Evolutionary conservation across 2,329 filamentous ascomycete genomes (phyloP).

Genomic region (Calonectria leucothoes): DNA sequence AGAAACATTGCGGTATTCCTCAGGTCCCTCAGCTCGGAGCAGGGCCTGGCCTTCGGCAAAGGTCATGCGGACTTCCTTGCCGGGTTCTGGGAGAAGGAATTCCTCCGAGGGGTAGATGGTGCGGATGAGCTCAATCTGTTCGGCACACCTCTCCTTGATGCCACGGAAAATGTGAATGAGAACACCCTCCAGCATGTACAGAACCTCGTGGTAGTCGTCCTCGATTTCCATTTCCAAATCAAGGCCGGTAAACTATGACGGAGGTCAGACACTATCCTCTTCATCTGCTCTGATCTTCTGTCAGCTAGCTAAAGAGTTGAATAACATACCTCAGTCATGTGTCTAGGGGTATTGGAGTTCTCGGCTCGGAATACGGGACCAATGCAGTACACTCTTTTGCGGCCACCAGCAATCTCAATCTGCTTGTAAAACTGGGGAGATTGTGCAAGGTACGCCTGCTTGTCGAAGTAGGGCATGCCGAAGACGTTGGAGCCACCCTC

Average conservation of each 20-base stretch:
- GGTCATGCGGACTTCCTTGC: slow-evolving; percentile 80
- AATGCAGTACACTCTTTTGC: slow-evolving; percentile 82
- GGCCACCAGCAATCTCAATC: slow-evolving; percentile 82
- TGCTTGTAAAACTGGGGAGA: slow-evolving; percentile 91
- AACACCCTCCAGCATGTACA: slow-evolving; percentile 77
- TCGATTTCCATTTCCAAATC: slow-evolving; percentile 93
- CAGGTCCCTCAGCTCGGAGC: slow-evolving; percentile 78
- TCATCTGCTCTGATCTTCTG: background rate
- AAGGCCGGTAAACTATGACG: slow-evolving; percentile 78
- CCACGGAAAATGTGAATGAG: slow-evolving; percentile 84
- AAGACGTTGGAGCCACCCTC: slow-evolving; percentile 97
- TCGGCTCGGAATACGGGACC: slow-evolving; percentile 89
- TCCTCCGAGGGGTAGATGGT: slow-evolving; percentile 81
- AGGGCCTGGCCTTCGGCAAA: slow-evolving; percentile 84
- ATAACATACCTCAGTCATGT: slow-evolving; percentile 77
- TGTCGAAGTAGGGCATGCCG: slow-evolving; percentile 87
- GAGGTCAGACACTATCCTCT: slow-evolving; percentile 16
- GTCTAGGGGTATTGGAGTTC: slow-evolving; percentile 84
- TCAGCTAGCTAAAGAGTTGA: background rate
- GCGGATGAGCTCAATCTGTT: slow-evolving; percentile 79
- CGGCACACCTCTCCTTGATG: slow-evolving; percentile 73
- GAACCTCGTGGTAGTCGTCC: slow-evolving; percentile 80
- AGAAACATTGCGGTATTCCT: slow-evolving; percentile 73
- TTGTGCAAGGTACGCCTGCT: slow-evolving; percentile 83
- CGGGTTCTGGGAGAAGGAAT: slow-evolving; percentile 79